Evolutionary conservation across 2,329 filamentous ascomycete genomes (phyloP).

Genomic region (Scedosporium boydii): DNA sequence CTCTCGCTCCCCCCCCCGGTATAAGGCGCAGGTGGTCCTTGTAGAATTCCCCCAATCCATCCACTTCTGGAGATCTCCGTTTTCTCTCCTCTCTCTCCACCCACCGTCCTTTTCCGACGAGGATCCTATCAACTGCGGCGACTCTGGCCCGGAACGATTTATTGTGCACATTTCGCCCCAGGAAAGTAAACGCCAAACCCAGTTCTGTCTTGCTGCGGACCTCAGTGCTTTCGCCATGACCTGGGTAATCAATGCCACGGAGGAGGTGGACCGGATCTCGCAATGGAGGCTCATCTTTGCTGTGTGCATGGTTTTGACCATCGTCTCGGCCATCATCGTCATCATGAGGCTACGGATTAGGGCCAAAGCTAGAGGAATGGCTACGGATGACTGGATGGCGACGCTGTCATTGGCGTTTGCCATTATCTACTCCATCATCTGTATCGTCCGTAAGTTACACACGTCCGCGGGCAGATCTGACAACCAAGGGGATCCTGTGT

Average conservation of each 20-base stretch:
- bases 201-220: neutral
- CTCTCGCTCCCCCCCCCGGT: neutral
- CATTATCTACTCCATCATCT: conserved; percentile 37
- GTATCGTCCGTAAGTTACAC: conserved; percentile 23
- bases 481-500: no score
- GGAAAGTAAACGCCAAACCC: no score
- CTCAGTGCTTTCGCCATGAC: conserved; percentile 25
- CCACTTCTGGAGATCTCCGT: neutral
- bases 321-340: conserved; percentile 32
- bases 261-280: conserved; percentile 34
- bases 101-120: neutral
- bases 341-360: conserved; percentile 31
- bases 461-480: neutral
- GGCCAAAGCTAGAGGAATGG: conserved; percentile 30
- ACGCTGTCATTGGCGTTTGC: conserved; percentile 32
- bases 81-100: neutral
- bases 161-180: neutral
- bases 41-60: no score
- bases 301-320: conserved; percentile 35
- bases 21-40: neutral
- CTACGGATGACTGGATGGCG: conserved; percentile 35
- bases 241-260: conserved; percentile 40
- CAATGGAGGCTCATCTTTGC: conserved; percentile 38
- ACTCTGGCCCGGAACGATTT: neutral
- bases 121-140: neutral